Conservation (phyloP, 2,329 filamentous ascomycete genomes). For the Scedosporium apiospermum region DNA sequence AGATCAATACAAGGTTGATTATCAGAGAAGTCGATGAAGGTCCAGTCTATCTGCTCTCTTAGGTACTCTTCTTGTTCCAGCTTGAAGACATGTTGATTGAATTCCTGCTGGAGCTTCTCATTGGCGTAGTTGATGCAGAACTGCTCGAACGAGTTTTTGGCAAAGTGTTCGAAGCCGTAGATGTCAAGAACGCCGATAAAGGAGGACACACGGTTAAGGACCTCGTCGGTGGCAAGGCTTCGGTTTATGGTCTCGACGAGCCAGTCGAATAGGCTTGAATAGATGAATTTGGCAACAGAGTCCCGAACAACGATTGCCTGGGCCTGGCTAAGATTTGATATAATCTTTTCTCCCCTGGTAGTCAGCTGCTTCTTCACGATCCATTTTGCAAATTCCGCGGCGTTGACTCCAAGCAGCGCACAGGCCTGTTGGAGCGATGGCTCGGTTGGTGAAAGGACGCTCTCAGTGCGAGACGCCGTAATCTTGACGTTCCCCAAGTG, state of each 20-base stretch:
- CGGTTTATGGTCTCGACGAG: conserved; percentile 94
- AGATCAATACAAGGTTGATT: conserved; percentile 98
- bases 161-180: conserved; percentile 98
- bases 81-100: conserved; percentile 99
- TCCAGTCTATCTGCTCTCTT: conserved; percentile 95
- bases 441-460: conserved; percentile 70
- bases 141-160: conserved; percentile 98
- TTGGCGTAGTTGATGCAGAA: conserved; percentile 99
- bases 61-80: conserved; percentile 97
- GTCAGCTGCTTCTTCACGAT: conserved; percentile 98
- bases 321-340: conserved; percentile 86
- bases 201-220: conserved; percentile 69
- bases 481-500: conserved; percentile 98
- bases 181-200: conserved; percentile 99
- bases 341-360: conserved; percentile 94
- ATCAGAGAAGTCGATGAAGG: conserved; percentile 98
- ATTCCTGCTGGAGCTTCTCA: conserved; percentile 97
- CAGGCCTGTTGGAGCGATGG: conserved; percentile 76
- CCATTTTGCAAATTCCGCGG: conserved; percentile 86
- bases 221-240: conserved; percentile 80
- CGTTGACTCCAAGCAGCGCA: conserved; percentile 77
- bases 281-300: conserved; percentile 97
- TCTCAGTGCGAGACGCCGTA: conserved; percentile 79
- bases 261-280: conserved; percentile 98
- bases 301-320: conserved; percentile 92